phyloP scores from a whole-genome alignment of 768 basidiomycete genomes.

The Collybia nuda region DNA sequence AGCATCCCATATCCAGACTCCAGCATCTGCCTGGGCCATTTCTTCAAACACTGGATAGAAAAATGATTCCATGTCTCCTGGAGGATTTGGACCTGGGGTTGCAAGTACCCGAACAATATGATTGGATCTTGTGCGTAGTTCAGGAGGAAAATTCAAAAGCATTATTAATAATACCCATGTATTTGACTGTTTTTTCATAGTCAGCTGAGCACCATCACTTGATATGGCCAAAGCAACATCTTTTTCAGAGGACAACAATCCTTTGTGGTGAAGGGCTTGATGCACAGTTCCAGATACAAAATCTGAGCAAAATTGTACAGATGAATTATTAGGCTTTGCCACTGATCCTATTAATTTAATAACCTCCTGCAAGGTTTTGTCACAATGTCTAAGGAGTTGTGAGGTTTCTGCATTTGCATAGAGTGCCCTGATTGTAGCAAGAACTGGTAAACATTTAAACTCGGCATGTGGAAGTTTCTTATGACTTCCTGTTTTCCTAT shows the following conservation, averaged over 20 bases:
- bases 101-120: slow-evolving; percentile 22
- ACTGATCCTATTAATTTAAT: slow-evolving; percentile 11
- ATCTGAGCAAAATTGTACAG: slow-evolving; percentile 17
- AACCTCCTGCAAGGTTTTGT: no score
- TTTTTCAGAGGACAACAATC: not conserved
- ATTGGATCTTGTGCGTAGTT: slow-evolving; percentile 30
- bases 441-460: slow-evolving; percentile 15
- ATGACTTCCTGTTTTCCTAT: not conserved
- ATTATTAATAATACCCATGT: no score
- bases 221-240: slow-evolving; percentile 23
- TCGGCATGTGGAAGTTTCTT: slow-evolving; percentile 9
- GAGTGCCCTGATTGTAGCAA: slow-evolving; percentile 16
- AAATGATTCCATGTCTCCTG: no score
- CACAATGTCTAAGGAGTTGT: slow-evolving; percentile 14
- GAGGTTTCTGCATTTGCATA: slow-evolving; percentile 20
- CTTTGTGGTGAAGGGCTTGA: slow-evolving; percentile 6
- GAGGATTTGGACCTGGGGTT: no score
- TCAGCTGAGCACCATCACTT: slow-evolving; percentile 26
- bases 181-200: no score
- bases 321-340: slow-evolving; percentile 5
- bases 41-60: no score
- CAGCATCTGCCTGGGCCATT: no score
- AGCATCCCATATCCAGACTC: no score
- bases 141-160: no score
- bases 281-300: slow-evolving; percentile 19